These are phyloP conservation scores for Ophiostoma quercus DNA, from an alignment of 2,329 filamentous ascomycete species.

Conservation along the genomic window DNA sequence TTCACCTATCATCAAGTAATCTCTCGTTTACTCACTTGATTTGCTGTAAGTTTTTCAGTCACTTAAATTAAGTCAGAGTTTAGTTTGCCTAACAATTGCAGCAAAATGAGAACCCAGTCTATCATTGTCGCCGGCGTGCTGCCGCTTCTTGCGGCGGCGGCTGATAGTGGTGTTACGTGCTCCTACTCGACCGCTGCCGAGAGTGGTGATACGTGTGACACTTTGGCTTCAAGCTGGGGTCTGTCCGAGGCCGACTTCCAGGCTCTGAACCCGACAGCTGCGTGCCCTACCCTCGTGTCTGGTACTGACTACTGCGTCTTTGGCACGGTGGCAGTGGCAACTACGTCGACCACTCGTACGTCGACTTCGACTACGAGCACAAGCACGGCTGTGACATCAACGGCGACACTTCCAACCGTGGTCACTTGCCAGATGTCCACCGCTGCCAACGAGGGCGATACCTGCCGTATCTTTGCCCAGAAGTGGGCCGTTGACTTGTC, in stretches of 20 bases:
- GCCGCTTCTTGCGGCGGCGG: neutral
- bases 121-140: neutral
- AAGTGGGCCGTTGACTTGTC: neutral
- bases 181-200: neutral
- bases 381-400: neutral
- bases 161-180: constrained; percentile 1
- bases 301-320: neutral
- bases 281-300: constrained; percentile 21
- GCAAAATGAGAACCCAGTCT: neutral
- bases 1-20: neutral
- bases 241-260: constrained; percentile 21
- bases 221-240: constrained; percentile 25
- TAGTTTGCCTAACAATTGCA: neutral
- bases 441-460: neutral
- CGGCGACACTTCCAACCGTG: neutral
- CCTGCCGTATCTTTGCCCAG: neutral
- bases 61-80: neutral
- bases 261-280: constrained; percentile 25
- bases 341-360: neutral
- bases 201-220: constrained; percentile 21
- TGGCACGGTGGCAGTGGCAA: neutral
- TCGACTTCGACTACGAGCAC: neutral
- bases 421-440: neutral
- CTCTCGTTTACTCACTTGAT: constrained; percentile 9
- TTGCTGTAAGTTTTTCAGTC: neutral